Conservation (phyloP, 495 filamentous ascomycete genomes). For the Hyaloscypha hepaticicola region DNA sequence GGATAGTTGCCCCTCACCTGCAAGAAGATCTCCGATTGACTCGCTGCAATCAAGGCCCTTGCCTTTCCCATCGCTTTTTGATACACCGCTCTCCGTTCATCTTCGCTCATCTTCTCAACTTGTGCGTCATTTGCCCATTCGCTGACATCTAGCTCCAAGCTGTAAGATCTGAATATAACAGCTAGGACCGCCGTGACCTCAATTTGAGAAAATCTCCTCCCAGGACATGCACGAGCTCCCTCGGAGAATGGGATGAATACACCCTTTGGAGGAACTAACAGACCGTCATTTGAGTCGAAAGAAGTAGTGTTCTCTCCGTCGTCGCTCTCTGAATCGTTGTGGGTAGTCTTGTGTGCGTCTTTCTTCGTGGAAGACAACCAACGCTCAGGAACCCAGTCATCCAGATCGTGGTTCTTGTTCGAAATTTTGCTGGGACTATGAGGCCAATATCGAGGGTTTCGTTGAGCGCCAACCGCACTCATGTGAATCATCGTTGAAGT, state of each 20-base stretch:
- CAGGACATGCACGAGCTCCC: conserved; percentile 67
- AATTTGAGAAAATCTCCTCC: conserved; percentile 72
- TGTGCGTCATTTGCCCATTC: conserved; percentile 60
- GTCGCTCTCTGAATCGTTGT: conserved; percentile 52
- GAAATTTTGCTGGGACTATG: conserved; percentile 41
- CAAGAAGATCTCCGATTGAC: conserved; percentile 58
- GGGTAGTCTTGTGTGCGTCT: conserved; percentile 32
- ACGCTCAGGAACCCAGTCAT: conserved; percentile 52
- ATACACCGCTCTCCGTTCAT: conserved; percentile 46
- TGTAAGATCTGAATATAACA: conserved; percentile 61
- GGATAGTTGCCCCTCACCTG: conserved; percentile 55
- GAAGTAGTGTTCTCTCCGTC: conserved; percentile 52
- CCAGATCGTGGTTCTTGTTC: conserved; percentile 41
- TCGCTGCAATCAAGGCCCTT: conserved; percentile 42
- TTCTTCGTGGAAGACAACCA: conserved; percentile 52
- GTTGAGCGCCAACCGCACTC: conserved; percentile 46
- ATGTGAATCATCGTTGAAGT: conserved; percentile 46
- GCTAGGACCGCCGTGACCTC: conserved; percentile 70
- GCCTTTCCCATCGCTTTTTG: conserved; percentile 50
- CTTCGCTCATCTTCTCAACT: conserved; percentile 49
- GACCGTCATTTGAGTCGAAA: conserved; percentile 24
- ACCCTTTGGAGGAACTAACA: conserved; percentile 59
- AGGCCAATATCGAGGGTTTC: conserved; percentile 56
- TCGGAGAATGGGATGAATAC: conserved; percentile 73
- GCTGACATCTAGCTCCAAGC: conserved; percentile 65